These are phyloP conservation scores for Nemophila menziesii DNA, from an alignment of 257 asterid genomes.

Conservation along the genomic window DNA sequence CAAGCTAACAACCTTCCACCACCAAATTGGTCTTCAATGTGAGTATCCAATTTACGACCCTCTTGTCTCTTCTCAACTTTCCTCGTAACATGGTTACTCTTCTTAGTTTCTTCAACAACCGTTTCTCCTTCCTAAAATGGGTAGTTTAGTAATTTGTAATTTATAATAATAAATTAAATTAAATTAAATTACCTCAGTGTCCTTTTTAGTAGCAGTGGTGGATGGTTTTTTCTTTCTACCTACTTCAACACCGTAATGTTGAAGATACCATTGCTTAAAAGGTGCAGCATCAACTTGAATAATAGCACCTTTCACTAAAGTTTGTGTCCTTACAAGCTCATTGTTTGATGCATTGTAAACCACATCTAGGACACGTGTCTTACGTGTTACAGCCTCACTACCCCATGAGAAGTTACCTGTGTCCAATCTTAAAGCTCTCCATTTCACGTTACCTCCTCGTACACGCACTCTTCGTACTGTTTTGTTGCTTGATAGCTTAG, in stretches of 20 bases:
- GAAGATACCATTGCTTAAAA: constrained; percentile 35
- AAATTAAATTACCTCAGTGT: constrained; percentile 10
- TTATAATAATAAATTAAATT: background rate
- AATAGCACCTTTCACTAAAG: constrained; percentile 36
- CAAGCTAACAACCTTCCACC: constrained; percentile 19
- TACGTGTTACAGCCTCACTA: constrained; percentile 32
- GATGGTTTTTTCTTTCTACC: constrained; percentile 34
- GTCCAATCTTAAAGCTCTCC: constrained; percentile 39
- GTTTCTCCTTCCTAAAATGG: constrained; percentile 15
- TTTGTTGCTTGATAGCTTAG: constrained; percentile 22
- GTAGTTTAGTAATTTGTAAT: no score
- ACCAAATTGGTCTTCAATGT: constrained; percentile 20
- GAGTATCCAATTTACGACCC: constrained; percentile 14
- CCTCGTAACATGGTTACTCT: constrained; percentile 22
- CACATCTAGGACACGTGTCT: constrained; percentile 33
- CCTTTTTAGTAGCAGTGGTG: constrained; percentile 21
- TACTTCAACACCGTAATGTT: constrained; percentile 29
- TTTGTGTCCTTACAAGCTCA: constrained; percentile 37
- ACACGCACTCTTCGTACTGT: constrained; percentile 33
- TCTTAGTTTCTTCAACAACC: constrained; percentile 18
- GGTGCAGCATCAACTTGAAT: constrained; percentile 41
- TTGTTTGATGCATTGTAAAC: constrained; percentile 37
- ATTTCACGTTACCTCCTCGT: constrained; percentile 43
- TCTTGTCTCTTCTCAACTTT: constrained; percentile 18
- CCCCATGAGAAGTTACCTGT: constrained; percentile 45